phyloP scores from a whole-genome alignment of 768 basidiomycete species.

The Ramaria sp. region DNA sequence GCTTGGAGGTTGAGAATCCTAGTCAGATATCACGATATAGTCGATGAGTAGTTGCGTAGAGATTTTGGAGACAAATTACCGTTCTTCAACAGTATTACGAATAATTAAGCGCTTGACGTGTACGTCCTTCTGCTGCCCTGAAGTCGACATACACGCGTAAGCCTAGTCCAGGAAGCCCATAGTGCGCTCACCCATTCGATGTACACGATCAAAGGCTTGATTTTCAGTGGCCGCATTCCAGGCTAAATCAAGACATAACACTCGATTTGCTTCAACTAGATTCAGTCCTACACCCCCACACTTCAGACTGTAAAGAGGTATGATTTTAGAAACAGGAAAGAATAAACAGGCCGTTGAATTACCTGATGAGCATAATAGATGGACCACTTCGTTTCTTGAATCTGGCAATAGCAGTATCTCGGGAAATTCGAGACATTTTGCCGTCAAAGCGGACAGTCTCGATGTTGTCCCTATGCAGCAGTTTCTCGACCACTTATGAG shows the following conservation, averaged over 20 bases:
- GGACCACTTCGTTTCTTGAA: constrained; percentile 51
- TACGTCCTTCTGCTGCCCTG: constrained; percentile 54
- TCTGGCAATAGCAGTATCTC: constrained; percentile 37
- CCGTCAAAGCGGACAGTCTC: constrained; percentile 55
- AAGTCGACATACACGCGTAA: not conserved
- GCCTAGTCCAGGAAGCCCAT: not conserved
- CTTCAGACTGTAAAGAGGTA: constrained; percentile 31
- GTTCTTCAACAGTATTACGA: constrained; percentile 63
- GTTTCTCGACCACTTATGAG: constrained; percentile 32
- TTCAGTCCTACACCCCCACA: constrained; percentile 66
- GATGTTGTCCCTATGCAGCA: constrained; percentile 50
- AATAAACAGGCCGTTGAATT: constrained; percentile 8
- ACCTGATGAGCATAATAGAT: constrained; percentile 59
- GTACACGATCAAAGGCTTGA: constrained; percentile 51
- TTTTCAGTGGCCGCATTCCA: constrained; percentile 69
- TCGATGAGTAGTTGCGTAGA: not conserved
- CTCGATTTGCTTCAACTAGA: constrained; percentile 55
- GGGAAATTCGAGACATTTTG: constrained; percentile 44
- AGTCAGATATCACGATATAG: not conserved
- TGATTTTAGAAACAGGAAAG: not conserved
- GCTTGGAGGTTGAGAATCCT: constrained; percentile 65
- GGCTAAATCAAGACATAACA: constrained; percentile 62
- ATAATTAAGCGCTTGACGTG: constrained; percentile 59
- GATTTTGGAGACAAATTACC: constrained; percentile 27
- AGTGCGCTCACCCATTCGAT: constrained; percentile 37